Evolutionary conservation across 805 yeast species (phyloP), one percentile per base, ranked within the genome.

Genomic region (Kluyveromyces wickerhamii): DNA sequence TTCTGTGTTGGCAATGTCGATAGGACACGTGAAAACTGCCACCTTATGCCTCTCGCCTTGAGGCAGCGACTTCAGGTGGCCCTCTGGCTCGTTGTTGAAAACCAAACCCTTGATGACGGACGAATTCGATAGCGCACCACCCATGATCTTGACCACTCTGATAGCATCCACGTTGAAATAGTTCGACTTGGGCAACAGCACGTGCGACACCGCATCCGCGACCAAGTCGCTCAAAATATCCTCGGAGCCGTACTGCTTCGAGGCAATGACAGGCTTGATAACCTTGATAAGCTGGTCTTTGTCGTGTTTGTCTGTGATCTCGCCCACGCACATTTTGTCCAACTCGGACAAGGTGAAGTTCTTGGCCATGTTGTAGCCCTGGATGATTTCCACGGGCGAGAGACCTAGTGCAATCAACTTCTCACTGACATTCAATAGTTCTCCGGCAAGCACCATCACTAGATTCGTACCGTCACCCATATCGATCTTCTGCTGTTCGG

Each of bases 81-180:
- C 94, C 59, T 89, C 97, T n/a, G 97, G 96, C 60, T 87, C 95
- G 51, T 94, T 75, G 47, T 94, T 94, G 71, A 92, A 89, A 24
- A 92, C 96, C 98, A 92, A 92, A 48, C 98, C 98, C 62, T 83
- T 85, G 44, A 92, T 68, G 35, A 92, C 97, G 50, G 71, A 71
- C 9, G 94, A 81, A 48, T 71, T 69, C 23, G 66, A 62, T 47
- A 92, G 67, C 34, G 88, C 70, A 12, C 94, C 71, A 41, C 98
- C 98, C 95, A 92, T 85, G 48, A 92, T 82, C 64, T 92, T 92
- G 34, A 92, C 98, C 12, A 92, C 96, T 57, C 98, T 77, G 42
- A 92, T 74, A 39, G 88, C 81, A 58, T 92, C 98, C 37, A 89
- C 92, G 57, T 88, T 92, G 71, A 92, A 92, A 24, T 39, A 51